Evolutionary conservation across 2,329 filamentous ascomycete species (phyloP).

Genomic region (Sphaerulina musiva): DNA sequence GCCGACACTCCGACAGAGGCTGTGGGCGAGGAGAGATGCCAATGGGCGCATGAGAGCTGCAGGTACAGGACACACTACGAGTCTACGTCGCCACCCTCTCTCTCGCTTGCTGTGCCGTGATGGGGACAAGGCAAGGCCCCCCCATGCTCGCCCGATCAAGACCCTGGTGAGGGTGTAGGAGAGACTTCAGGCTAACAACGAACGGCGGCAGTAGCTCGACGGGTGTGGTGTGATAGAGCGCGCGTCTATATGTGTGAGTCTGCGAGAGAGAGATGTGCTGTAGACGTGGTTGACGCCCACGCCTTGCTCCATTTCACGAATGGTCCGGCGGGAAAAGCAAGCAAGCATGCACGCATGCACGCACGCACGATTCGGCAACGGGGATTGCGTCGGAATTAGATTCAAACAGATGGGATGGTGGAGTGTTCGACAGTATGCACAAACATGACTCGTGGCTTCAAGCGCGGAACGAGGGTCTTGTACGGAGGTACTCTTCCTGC

Average conservation of each 20-base stretch:
- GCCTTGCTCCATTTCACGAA: too few species aligned
- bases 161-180: background rate
- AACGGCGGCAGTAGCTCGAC: background rate
- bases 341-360: background rate
- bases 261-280: too few species aligned
- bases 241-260: background rate
- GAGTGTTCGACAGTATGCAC: slow-evolving; percentile 1
- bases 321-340: background rate
- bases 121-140: too few species aligned
- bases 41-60: too few species aligned
- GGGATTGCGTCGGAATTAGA: background rate
- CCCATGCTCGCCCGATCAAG: background rate
- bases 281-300: background rate
- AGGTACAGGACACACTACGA: too few species aligned
- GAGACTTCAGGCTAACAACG: slow-evolving; percentile 1
- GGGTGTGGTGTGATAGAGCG: background rate
- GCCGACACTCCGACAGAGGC: too few species aligned
- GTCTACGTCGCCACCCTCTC: too few species aligned
- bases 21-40: too few species aligned
- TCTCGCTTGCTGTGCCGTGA: too few species aligned
- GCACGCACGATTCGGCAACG: background rate
- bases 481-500: too few species aligned
- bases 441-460: background rate
- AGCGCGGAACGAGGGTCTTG: background rate
- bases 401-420: background rate